Evolutionary conservation across 139 green algal species (phyloP), one percentile per base, ranked within the genome.

Genomic region (Chara braunii): DNA sequence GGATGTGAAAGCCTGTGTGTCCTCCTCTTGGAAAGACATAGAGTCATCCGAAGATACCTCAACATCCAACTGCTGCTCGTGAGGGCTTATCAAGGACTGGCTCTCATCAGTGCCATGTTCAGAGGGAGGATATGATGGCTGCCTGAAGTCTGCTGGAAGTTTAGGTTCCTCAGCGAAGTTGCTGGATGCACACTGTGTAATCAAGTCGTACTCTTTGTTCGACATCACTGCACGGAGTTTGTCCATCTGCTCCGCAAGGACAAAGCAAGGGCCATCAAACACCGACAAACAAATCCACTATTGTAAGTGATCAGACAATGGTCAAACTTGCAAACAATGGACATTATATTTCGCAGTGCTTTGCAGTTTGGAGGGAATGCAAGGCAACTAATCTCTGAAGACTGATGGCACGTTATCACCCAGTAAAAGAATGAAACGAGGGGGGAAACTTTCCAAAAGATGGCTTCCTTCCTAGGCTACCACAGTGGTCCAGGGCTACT

Each of bases 201-300:
- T 80, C 22, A 78, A 61, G 12, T 65, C 50, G 64, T 94, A 95
- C 65, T 95, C 87, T 0, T 9, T 50, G 51, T 94, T 84, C 35
- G 22, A 89, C 44, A 55, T 84, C 65, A 64, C 64, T 23, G 33
- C 30, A 1, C 64, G 1, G 75, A 78, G 56, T 0, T 62, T 63
- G 8, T 74, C 60, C 37, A 85, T 66, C 12, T 82, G 62, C 2
- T 22, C n/a, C n/a, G n/a, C n/a, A n/a, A n/a, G n/a, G n/a, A n/a
- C n/a, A n/a, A n/a, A n/a, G n/a, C n/a, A n/a, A n/a, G n/a, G n/a
- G n/a, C n/a, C n/a, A n/a, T n/a, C n/a, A n/a, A n/a, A n/a, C n/a
- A n/a, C n/a, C n/a, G n/a, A n/a, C n/a, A n/a, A n/a, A n/a, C n/a
- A n/a, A n/a, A n/a, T n/a, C n/a, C n/a, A n/a, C n/a, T n/a, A n/a